These are phyloP conservation scores for Erythrophleum fordii DNA, from an alignment of 306 rosid genomes.

Conservation along the genomic window DNA sequence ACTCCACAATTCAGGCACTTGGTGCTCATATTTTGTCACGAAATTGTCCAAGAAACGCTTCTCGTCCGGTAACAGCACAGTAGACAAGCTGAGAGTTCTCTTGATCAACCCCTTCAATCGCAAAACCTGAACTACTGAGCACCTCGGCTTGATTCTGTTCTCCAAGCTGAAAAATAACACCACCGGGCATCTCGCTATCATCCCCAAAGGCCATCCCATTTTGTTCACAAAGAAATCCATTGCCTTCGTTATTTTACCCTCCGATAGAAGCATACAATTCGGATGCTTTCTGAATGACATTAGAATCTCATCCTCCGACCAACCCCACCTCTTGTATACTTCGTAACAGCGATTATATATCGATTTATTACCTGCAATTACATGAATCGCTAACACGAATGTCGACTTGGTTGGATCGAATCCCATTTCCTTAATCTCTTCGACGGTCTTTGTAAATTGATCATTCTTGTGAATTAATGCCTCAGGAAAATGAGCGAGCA, in stretches of 20 bases:
- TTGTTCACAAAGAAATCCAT: constrained; percentile 41
- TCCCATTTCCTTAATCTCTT: constrained; percentile 38
- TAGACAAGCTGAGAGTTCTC: constrained; percentile 31
- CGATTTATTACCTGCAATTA: constrained; percentile 26
- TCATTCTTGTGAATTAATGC: constrained; percentile 34
- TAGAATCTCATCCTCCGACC: constrained; percentile 34
- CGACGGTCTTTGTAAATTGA: neutral
- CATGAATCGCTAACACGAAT: constrained; percentile 35
- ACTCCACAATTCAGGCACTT: constrained; percentile 36
- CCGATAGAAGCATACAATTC: constrained; percentile 33
- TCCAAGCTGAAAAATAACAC: constrained; percentile 39
- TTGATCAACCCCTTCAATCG: constrained; percentile 37
- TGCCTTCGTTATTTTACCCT: constrained; percentile 36
- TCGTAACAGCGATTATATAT: constrained; percentile 31
- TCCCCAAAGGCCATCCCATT: constrained; percentile 40
- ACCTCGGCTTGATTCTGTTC: constrained; percentile 40
- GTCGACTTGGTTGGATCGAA: constrained; percentile 33
- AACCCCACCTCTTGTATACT: constrained; percentile 41
- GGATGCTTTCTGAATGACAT: constrained; percentile 41
- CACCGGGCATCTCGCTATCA: constrained; percentile 35
- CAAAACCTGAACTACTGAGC: constrained; percentile 30
- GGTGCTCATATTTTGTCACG: constrained; percentile 22
- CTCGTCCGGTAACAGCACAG: constrained; percentile 29
- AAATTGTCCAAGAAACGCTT: constrained; percentile 29
- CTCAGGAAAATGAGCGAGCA: constrained; percentile 40